Percentiles rank a stretch among this genome's conserved stretches.
phyloP scores from a whole-genome alignment of 1,284 basidiomycete genomes.

The Cutaneotrichosporon cutaneum region DNA sequence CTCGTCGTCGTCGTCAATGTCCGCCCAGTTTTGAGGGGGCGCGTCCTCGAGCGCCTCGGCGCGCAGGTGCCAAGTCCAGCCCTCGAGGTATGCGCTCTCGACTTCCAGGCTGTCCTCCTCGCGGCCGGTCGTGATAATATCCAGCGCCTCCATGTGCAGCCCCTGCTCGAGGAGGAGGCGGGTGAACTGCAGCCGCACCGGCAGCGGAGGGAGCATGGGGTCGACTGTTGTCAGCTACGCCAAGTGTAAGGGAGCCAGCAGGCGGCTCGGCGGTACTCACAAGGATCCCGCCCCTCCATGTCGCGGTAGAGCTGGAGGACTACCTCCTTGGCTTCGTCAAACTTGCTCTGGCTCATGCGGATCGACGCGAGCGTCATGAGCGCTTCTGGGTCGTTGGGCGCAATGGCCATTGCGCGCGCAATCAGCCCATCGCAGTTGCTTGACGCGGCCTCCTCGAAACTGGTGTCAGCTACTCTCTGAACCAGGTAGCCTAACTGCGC shows the following conservation, averaged over 20 bases:
- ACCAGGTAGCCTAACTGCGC: no score
- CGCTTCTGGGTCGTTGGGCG: slow-evolving; percentile 75
- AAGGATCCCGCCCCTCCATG: slow-evolving; percentile 72
- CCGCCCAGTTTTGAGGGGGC: slow-evolving; percentile 21
- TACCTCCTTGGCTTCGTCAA: slow-evolving; percentile 72
- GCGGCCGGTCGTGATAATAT: slow-evolving; percentile 76
- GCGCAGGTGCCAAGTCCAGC: slow-evolving; percentile 81
- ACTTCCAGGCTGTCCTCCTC: slow-evolving; percentile 81
- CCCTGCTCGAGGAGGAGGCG: slow-evolving; percentile 79
- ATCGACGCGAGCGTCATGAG: slow-evolving; percentile 81
- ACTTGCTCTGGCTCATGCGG: slow-evolving; percentile 78
- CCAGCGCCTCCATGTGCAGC: slow-evolving; percentile 67
- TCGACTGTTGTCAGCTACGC: slow-evolving; percentile 60
- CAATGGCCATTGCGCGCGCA: slow-evolving; percentile 67
- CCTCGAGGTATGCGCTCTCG: slow-evolving; percentile 92
- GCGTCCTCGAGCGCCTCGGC: slow-evolving; percentile 46
- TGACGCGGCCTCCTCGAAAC: slow-evolving; percentile 62
- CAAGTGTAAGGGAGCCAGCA: no score
- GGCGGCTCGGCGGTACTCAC: no score
- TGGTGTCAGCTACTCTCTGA: slow-evolving; percentile 52
- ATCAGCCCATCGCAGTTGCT: slow-evolving; percentile 77
- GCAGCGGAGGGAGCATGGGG: slow-evolving; percentile 68
- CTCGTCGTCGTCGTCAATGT: slow-evolving; percentile 49
- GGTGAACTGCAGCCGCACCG: slow-evolving; percentile 70
- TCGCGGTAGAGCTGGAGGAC: slow-evolving; percentile 68